phyloP scores from a whole-genome alignment of 2,329 filamentous ascomycete species.

The Ophiostoma australiae region DNA sequence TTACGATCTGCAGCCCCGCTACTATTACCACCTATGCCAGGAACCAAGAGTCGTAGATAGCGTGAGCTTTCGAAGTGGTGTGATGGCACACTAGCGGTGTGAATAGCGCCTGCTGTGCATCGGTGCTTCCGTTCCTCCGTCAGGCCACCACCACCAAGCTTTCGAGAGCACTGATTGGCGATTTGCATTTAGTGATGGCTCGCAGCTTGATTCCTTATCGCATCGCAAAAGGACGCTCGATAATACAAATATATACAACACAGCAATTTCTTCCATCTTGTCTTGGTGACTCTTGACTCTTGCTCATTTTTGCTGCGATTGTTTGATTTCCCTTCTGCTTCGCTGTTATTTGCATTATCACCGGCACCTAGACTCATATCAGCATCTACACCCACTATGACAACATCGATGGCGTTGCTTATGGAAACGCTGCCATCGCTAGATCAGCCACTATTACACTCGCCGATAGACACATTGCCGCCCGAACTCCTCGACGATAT shows the following conservation, averaged over 20 bases:
- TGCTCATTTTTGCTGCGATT: neutral
- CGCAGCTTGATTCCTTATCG: constrained; percentile 2
- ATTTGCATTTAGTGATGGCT: neutral
- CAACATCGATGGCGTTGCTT: constrained; percentile 8
- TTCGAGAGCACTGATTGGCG: neutral
- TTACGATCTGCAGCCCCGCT: constrained; percentile 7
- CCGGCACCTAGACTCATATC: neutral
- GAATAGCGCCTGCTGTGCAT: neutral
- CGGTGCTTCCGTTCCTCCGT: constrained; percentile 12
- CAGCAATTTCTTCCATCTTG: neutral
- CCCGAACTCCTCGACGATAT: constrained; percentile 34
- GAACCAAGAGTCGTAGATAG: neutral
- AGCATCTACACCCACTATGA: neutral
- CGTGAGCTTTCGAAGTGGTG: neutral
- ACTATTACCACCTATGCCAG: neutral
- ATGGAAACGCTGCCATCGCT: neutral
- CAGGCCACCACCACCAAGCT: constrained; percentile 1
- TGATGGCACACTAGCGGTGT: constrained; percentile 12
- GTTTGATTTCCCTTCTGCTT: neutral
- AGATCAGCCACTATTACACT: neutral
- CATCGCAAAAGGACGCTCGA: neutral
- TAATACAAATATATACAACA: neutral
- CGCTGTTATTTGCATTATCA: neutral
- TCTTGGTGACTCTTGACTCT: neutral
- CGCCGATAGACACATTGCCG: constrained; percentile 12